Conservation (phyloP, 169 alveolate species). For the Plasmodium coatneyi region DNA sequence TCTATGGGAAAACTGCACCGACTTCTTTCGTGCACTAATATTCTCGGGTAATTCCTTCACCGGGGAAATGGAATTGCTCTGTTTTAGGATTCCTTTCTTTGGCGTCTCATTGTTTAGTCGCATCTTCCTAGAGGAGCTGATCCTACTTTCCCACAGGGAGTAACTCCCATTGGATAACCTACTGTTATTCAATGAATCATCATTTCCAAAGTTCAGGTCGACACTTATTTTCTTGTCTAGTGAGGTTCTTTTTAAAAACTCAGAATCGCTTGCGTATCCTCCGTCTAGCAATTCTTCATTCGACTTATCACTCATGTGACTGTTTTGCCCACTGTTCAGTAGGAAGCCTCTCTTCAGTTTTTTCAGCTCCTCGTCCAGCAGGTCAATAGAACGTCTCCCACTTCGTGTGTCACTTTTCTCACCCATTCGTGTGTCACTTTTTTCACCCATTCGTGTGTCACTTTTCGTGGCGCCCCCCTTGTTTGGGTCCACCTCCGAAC, state of each 20-base stretch:
- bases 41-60: conserved; percentile 39
- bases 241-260: conserved; percentile 16
- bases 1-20: conserved; percentile 70
- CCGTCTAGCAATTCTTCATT: background rate
- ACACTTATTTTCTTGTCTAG: conserved; percentile 10
- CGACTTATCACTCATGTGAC: background rate
- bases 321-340: background rate
- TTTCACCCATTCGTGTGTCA: background rate
- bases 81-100: conserved; percentile 51
- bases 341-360: conserved; percentile 4
- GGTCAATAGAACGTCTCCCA: conserved; percentile 18
- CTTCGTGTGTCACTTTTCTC: no score
- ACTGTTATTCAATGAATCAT: conserved; percentile 44
- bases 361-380: conserved; percentile 13
- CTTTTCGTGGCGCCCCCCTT: background rate
- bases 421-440: background rate
- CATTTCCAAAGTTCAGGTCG: conserved; percentile 54
- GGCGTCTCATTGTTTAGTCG: conserved; percentile 56
- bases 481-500: background rate
- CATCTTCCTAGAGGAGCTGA: conserved; percentile 21
- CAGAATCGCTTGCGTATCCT: conserved; percentile 52
- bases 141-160: conserved; percentile 39
- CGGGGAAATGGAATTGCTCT: conserved; percentile 46
- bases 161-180: conserved; percentile 19
- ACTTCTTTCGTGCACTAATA: conserved; percentile 54